Evolutionary conservation across 2,329 filamentous ascomycete genomes (phyloP), one percentile per base, ranked within the genome.

Genomic region (Leptographium radiaticola): DNA sequence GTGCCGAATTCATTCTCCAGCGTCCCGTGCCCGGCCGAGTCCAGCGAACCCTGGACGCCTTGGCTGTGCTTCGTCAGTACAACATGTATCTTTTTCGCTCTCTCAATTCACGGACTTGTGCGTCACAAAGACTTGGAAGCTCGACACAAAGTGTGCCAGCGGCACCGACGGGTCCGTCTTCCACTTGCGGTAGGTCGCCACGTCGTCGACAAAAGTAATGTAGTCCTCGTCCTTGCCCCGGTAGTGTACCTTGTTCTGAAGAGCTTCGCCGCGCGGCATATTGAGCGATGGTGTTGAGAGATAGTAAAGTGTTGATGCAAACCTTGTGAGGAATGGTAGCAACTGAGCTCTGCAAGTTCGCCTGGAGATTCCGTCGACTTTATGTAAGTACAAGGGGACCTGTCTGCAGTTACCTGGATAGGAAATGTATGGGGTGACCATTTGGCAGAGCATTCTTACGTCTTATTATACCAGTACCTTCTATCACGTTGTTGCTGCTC

Each of bases 1-100:
- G 88, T 91, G 61, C 87, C 89, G 62, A 98, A 98, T 72, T 97
- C 90, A 61, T 83, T 85, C 64, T 93, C 84, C 6, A 98, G 76
- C 48, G 75, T 75, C 45, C 75, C 70, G 60, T 94, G 87, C 61
- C 87, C 86, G 10, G 90, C 89, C 11, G 73, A 71, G 65, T 96
- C 86, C 45, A 86, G 74, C 56, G 83, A 78, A 54, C 91, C 91
- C 68, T 95, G 89, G 46, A 80, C 81, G 60, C 91, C 91, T 68
- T 95, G 89, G 69, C 89, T 95, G 56, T 53, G 44, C 12, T n/a
- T 2, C 9, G 47, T 49, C 20, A 49, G 47, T 31, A 39, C 16
- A 16, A 25, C 18, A 11, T 13, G 2, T 6, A 4, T 15, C 3
- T 16, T 39, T 6, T 40, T 40, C 2, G 18, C 12, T 44, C 12